These are phyloP conservation scores for Tephrocybe sp. DNA, from an alignment of 768 basidiomycete species.

Conservation along the genomic window DNA sequence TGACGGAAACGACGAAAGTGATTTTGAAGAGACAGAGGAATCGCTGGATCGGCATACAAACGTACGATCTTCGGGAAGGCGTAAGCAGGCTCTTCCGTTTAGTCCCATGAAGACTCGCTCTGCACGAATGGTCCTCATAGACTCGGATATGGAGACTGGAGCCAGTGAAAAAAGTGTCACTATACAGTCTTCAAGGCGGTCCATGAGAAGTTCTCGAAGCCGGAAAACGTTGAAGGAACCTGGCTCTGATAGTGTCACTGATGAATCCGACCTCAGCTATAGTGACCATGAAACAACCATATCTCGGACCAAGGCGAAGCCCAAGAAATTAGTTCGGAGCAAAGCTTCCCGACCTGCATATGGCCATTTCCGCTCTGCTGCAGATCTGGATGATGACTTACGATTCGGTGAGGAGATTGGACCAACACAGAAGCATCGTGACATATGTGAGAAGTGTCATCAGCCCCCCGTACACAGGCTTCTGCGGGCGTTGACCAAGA, in stretches of 20 bases:
- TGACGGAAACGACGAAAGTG: slow-evolving; percentile 23
- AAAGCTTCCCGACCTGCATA: slow-evolving; percentile 37
- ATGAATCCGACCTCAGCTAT: slow-evolving; percentile 29
- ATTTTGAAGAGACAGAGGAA: slow-evolving; percentile 19
- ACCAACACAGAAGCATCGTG: slow-evolving; percentile 58
- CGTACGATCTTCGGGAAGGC: slow-evolving; percentile 19
- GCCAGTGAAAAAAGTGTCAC: slow-evolving; percentile 23
- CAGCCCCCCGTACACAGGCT: slow-evolving; percentile 54
- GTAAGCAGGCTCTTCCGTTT: slow-evolving; percentile 48
- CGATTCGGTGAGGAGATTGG: slow-evolving; percentile 56
- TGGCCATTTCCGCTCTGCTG: slow-evolving; percentile 41
- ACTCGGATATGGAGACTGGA: slow-evolving; percentile 34
- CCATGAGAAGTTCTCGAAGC: slow-evolving; percentile 53
- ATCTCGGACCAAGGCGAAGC: slow-evolving; percentile 12
- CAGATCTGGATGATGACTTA: slow-evolving; percentile 42
- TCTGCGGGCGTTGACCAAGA: slow-evolving; percentile 36
- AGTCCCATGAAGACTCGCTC: slow-evolving; percentile 64
- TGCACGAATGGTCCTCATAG: slow-evolving; percentile 26
- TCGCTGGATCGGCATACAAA: slow-evolving; percentile 19
- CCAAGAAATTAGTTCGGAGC: slow-evolving; percentile 19
- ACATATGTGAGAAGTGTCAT: slow-evolving; percentile 72
- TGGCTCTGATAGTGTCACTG: slow-evolving; percentile 24
- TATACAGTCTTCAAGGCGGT: slow-evolving; percentile 39
- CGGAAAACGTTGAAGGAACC: slow-evolving; percentile 34
- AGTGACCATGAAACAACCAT: slow-evolving; percentile 26